phyloP scores from a whole-genome alignment of 495 filamentous ascomycete species.

The Chaetomium fimeti region DNA sequence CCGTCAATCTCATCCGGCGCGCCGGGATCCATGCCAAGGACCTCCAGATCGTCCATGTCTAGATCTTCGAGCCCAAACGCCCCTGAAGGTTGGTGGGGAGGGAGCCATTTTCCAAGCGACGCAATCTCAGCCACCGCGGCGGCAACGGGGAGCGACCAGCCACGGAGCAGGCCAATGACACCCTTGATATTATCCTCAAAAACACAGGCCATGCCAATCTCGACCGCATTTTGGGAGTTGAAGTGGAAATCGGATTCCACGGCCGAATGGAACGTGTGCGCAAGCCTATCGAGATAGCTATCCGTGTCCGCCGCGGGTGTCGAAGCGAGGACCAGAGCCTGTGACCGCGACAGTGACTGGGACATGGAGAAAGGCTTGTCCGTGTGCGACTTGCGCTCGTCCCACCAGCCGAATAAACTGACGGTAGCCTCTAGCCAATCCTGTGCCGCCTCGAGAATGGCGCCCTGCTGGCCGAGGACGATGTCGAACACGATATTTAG shows the following conservation, averaged over 20 bases:
- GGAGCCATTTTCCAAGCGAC: slow-evolving; percentile 71
- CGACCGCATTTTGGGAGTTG: slow-evolving; percentile 67
- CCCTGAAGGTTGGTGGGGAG: slow-evolving; percentile 43
- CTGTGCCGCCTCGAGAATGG: slow-evolving; percentile 66
- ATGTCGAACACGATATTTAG: slow-evolving; percentile 72
- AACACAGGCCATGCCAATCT: slow-evolving; percentile 74
- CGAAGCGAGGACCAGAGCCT: slow-evolving; percentile 40
- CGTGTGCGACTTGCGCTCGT: slow-evolving; percentile 59
- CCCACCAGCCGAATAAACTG: slow-evolving; percentile 82
- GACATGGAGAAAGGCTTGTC: slow-evolving; percentile 32
- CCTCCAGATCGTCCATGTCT: slow-evolving; percentile 56
- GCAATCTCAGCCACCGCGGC: slow-evolving; percentile 78
- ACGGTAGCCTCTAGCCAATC: slow-evolving; percentile 88
- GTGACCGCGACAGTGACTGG: slow-evolving; percentile 41
- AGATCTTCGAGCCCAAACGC: slow-evolving; percentile 40
- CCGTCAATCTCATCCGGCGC: slow-evolving; percentile 49
- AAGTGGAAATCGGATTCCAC: slow-evolving; percentile 58
- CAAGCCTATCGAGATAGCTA: slow-evolving; percentile 48
- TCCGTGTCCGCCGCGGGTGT: slow-evolving; percentile 31
- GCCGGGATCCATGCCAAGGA: slow-evolving; percentile 50
- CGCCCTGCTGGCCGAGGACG: slow-evolving; percentile 64
- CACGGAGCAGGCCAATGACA: slow-evolving; percentile 66
- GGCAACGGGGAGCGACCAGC: slow-evolving; percentile 75
- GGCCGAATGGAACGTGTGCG: slow-evolving; percentile 49
- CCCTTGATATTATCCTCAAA: slow-evolving; percentile 75